Percentiles rank a stretch among this genome's conserved stretches.
Conservation (phyloP, 345 rosid species). For the Lepidium africanum region DNA sequence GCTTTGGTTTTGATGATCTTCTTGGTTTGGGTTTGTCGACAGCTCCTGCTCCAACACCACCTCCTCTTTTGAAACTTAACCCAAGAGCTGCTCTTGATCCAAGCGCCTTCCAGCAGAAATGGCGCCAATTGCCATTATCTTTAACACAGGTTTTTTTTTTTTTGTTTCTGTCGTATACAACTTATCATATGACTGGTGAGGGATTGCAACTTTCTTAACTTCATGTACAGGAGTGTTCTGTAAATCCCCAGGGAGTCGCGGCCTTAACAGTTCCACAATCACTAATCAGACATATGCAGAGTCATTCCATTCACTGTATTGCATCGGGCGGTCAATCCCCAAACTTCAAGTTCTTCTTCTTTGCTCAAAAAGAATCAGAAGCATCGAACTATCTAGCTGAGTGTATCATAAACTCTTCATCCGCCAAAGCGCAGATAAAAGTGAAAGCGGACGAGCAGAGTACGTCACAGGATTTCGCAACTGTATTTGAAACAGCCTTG, state of each 20-base stretch:
- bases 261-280: conserved; percentile 68
- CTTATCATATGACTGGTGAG: background rate
- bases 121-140: conserved; percentile 79
- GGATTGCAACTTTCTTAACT: conserved; percentile 2
- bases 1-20: conserved; percentile 76
- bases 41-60: conserved; percentile 42
- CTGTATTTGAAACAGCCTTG: conserved; percentile 56
- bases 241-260: conserved; percentile 65
- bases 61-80: conserved; percentile 72
- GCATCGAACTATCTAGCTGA: conserved; percentile 60
- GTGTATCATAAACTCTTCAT: conserved; percentile 75
- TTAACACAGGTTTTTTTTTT: conserved; percentile 48
- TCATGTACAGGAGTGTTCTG: conserved; percentile 46
- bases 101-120: conserved; percentile 78
- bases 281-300: conserved; percentile 79
- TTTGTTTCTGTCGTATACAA: background rate
- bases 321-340: conserved; percentile 94
- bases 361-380: conserved; percentile 77
- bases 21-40: conserved; percentile 62
- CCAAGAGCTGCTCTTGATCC: conserved; percentile 75
- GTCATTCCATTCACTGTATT: conserved; percentile 76
- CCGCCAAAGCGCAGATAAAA: conserved; percentile 65
- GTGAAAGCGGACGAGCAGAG: conserved; percentile 83
- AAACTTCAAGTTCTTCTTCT: conserved; percentile 90
- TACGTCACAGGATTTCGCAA: conserved; percentile 51